Percentiles rank a stretch among this genome's conserved stretches.
phyloP scores from a whole-genome alignment of 192 early-diverging fungal species.

The Coemansia sp. region DNA sequence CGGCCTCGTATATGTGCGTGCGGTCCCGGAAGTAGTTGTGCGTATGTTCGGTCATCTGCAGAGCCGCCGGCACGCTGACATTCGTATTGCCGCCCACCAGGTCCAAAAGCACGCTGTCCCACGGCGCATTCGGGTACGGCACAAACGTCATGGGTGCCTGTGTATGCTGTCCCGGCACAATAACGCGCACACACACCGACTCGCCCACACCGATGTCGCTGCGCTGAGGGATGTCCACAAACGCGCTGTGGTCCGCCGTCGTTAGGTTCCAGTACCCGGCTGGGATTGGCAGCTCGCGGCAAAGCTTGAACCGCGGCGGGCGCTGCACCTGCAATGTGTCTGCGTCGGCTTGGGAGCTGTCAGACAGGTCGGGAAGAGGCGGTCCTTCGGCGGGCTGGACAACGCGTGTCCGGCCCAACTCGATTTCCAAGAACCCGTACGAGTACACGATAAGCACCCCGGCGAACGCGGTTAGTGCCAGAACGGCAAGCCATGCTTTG shows the following conservation, averaged over 20 bases:
- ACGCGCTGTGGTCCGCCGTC: not conserved
- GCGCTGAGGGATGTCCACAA: slow-evolving; percentile 3
- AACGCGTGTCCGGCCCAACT: not conserved
- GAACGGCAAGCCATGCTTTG: not conserved
- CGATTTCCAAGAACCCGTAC: not conserved
- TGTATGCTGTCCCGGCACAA: slow-evolving; percentile 21
- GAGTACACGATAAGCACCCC: not conserved
- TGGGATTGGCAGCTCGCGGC: slow-evolving; percentile 9
- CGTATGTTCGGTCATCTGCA: slow-evolving; percentile 2
- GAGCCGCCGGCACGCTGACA: slow-evolving; percentile 20
- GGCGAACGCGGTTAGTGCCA: not conserved
- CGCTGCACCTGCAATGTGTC: not conserved
- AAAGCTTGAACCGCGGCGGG: slow-evolving; percentile 2
- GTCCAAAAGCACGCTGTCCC: slow-evolving; percentile 44
- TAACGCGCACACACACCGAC: slow-evolving; percentile 33
- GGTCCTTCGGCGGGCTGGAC: not conserved
- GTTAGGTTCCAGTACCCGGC: slow-evolving; percentile 4
- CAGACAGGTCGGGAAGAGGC: not conserved
- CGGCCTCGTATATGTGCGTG: slow-evolving; percentile 54
- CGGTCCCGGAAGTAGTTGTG: slow-evolving; percentile 23
- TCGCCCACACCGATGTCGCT: slow-evolving; percentile 15
- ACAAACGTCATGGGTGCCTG: not conserved
- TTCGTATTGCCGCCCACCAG: slow-evolving; percentile 14
- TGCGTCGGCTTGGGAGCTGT: not conserved
- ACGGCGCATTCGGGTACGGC: slow-evolving; percentile 12